phyloP scores from a whole-genome alignment of 495 filamentous ascomycete species.

The Penicillium cinerascens region DNA sequence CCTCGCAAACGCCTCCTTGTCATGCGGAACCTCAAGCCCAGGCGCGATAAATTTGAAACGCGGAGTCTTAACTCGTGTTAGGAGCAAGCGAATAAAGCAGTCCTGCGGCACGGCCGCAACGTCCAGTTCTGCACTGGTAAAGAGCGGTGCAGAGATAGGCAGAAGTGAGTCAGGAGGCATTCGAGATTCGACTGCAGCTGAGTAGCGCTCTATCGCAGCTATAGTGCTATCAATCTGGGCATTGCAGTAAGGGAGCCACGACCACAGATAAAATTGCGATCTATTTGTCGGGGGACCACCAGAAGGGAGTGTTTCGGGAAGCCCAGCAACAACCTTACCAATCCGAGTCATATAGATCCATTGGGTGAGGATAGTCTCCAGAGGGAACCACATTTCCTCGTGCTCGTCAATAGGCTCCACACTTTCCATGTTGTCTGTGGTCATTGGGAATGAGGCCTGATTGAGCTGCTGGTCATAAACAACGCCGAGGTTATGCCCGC shows the following conservation, averaged over 20 bases:
- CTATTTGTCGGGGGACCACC: not conserved
- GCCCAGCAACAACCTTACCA: slow-evolving; percentile 20
- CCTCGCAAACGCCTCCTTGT: slow-evolving; percentile 19
- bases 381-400: slow-evolving; percentile 32
- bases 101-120: slow-evolving; percentile 25
- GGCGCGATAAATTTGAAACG: slow-evolving; percentile 35
- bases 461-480: slow-evolving; percentile 18
- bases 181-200: slow-evolving; percentile 13
- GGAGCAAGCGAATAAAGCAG: slow-evolving; percentile 30
- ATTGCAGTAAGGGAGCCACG: slow-evolving; percentile 15
- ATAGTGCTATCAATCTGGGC: slow-evolving; percentile 17
- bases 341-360: slow-evolving; percentile 32
- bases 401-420: slow-evolving; percentile 15
- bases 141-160: slow-evolving; percentile 10
- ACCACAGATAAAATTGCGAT: slow-evolving; percentile 12
- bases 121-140: slow-evolving; percentile 24
- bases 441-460: slow-evolving; percentile 12
- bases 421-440: slow-evolving; percentile 9
- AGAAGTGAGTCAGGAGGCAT: slow-evolving; percentile 10
- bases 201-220: slow-evolving; percentile 14
- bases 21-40: slow-evolving; percentile 26
- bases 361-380: slow-evolving; percentile 38
- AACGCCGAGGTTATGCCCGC: slow-evolving; percentile 14
- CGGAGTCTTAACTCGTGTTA: slow-evolving; percentile 27
- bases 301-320: too few species aligned